phyloP scores from a whole-genome alignment of 139 green algal genomes.

The Picochlorum sp. region DNA sequence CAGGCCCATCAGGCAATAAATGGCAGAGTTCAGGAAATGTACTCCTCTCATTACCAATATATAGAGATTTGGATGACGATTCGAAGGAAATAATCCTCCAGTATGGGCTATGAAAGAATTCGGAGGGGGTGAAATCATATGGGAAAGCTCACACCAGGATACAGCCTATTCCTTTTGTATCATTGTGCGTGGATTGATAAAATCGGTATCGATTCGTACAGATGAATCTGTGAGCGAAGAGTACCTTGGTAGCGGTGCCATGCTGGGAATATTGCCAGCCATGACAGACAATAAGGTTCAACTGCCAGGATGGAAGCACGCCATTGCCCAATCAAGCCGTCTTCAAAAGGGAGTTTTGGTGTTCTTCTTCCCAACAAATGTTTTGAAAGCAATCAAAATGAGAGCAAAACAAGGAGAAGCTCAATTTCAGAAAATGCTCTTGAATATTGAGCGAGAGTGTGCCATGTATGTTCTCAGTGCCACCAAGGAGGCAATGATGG shows the following conservation, averaged over 20 bases:
- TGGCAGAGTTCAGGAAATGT: slow-evolving; percentile 1
- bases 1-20: slow-evolving; percentile 34
- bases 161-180: background rate
- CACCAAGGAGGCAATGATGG: too few relatives aligned
- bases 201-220: background rate
- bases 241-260: background rate
- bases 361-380: slow-evolving; percentile 5
- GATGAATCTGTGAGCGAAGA: background rate
- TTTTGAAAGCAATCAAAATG: background rate
- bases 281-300: background rate
- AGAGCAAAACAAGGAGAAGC: background rate
- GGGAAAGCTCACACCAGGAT: background rate
- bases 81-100: background rate
- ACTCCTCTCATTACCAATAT: slow-evolving; percentile 1
- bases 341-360: slow-evolving; percentile 11
- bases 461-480: background rate
- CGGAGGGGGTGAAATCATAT: slow-evolving; percentile 4
- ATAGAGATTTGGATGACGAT: background rate
- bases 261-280: slow-evolving; percentile 1
- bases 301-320: background rate
- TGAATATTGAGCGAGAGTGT: background rate
- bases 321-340: slow-evolving; percentile 1
- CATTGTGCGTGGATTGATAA: background rate
- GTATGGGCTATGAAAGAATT: slow-evolving; percentile 5
- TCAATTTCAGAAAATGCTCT: background rate